Conservation (phyloP, 2,329 filamentous ascomycete species). For the Talaromyces sp. region DNA sequence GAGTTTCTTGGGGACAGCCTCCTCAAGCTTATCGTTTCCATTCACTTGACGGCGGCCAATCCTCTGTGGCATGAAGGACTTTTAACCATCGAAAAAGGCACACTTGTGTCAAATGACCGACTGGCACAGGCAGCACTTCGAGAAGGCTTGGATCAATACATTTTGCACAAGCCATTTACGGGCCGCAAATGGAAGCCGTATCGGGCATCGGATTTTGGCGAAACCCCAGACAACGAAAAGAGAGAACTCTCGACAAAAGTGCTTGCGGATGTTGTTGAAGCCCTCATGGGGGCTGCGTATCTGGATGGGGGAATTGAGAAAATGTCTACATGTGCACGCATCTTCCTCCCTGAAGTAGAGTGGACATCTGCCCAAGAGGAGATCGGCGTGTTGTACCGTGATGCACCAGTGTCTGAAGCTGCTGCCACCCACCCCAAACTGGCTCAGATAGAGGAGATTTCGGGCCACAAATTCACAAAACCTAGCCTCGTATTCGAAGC, state of each 20-base stretch:
- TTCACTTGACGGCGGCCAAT: slow-evolving; percentile 59
- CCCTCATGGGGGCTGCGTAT: slow-evolving; percentile 72
- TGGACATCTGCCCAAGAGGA: slow-evolving; percentile 48
- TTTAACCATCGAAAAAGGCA: slow-evolving; percentile 63
- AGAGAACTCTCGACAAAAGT: slow-evolving; percentile 64
- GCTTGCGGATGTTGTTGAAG: slow-evolving; percentile 82
- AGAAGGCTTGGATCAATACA: slow-evolving; percentile 64
- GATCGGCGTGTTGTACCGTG: slow-evolving; percentile 41
- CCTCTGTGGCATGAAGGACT: slow-evolving; percentile 70
- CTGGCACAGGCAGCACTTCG: slow-evolving; percentile 61
- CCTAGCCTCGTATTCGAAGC: slow-evolving; percentile 69
- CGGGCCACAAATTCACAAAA: slow-evolving; percentile 68
- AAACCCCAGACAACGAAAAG: slow-evolving; percentile 12
- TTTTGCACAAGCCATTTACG: slow-evolving; percentile 64
- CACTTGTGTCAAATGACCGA: slow-evolving; percentile 68
- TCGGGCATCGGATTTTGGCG: slow-evolving; percentile 45
- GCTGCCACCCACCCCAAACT: slow-evolving; percentile 37
- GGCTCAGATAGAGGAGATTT: slow-evolving; percentile 53
- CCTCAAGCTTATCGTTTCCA: slow-evolving; percentile 66
- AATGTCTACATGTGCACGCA: slow-evolving; percentile 58
- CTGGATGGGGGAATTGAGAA: slow-evolving; percentile 61
- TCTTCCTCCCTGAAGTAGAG: slow-evolving; percentile 58
- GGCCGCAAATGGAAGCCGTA: slow-evolving; percentile 66
- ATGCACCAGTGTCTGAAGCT: slow-evolving; percentile 29
- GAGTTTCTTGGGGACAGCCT: slow-evolving; percentile 85